phyloP scores from a whole-genome alignment of 2,329 filamentous ascomycete species.

The Plectosphaerella plurivora region DNA sequence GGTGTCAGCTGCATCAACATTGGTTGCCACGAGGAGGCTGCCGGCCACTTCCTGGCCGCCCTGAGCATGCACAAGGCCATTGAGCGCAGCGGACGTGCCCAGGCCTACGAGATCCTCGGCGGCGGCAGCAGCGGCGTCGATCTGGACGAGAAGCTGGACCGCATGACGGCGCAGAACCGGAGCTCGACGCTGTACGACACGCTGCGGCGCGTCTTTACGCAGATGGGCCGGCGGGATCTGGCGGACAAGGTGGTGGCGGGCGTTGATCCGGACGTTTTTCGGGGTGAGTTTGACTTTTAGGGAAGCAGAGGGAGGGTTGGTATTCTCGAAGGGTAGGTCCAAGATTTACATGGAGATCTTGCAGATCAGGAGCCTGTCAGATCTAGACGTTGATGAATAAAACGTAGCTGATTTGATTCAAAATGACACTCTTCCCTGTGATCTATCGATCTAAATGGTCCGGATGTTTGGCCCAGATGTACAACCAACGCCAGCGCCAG shows the following conservation, averaged over 20 bases:
- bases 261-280: constrained; percentile 86
- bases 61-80: constrained; percentile 94
- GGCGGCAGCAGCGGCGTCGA: constrained; percentile 37
- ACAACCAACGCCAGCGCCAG: neutral
- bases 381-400: neutral
- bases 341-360: neutral
- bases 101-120: constrained; percentile 77
- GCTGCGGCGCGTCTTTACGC: constrained; percentile 85
- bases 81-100: constrained; percentile 77
- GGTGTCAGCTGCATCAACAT: constrained; percentile 98
- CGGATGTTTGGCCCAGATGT: neutral
- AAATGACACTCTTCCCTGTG: neutral
- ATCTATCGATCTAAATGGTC: neutral
- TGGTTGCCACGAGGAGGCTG: constrained; percentile 84
- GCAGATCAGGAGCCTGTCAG: too few species aligned
- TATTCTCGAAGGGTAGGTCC: neutral
- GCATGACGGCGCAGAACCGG: constrained; percentile 90
- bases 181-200: constrained; percentile 98
- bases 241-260: constrained; percentile 82
- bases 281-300: constrained; percentile 83
- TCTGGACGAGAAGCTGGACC: constrained; percentile 70
- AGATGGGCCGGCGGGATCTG: constrained; percentile 88
- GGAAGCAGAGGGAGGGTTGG: neutral
- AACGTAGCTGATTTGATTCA: neutral
- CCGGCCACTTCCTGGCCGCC: constrained; percentile 85